Evolutionary conservation across 2,329 filamentous ascomycete species (phyloP).

Genomic region (Ceratocystis ficicola): DNA sequence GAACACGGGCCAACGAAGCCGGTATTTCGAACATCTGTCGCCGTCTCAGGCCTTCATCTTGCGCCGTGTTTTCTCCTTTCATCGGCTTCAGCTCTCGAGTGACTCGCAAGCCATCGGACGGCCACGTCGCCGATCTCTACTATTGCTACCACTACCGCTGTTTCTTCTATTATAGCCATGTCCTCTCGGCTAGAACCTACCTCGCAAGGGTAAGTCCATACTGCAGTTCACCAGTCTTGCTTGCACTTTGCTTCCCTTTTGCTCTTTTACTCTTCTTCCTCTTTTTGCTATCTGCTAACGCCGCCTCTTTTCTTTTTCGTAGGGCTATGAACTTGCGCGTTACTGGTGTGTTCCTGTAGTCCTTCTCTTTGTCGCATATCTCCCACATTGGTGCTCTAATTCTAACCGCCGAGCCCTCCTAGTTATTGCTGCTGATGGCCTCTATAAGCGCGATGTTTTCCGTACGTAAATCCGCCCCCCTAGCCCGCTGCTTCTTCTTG

Average conservation of each 20-base stretch:
- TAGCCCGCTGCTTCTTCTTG: too few relatives aligned
- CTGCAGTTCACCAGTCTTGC: constrained; percentile 20
- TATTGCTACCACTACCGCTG: background rate
- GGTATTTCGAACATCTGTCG: too few relatives aligned
- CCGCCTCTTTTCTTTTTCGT: constrained; percentile 22
- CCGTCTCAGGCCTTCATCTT: too few relatives aligned
- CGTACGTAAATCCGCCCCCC: constrained; percentile 47
- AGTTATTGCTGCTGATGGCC: constrained; percentile 97
- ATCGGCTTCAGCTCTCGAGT: background rate
- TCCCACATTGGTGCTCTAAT: background rate
- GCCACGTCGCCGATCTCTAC: background rate
- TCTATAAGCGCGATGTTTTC: constrained; percentile 99
- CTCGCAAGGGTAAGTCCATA: constrained; percentile 23
- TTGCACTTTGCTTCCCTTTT: background rate
- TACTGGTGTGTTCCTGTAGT: constrained; percentile 58
- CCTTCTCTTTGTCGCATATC: background rate
- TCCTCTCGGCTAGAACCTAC: constrained; percentile 17
- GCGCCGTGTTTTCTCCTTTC: background rate
- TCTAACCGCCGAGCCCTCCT: constrained; percentile 26
- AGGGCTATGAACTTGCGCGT: constrained; percentile 82
- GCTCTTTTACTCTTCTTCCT: background rate
- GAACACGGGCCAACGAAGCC: too few relatives aligned
- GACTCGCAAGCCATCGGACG: background rate
- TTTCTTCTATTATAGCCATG: constrained; percentile 10
- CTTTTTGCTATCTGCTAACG: constrained; percentile 28